phyloP scores from a whole-genome alignment of 2,329 filamentous ascomycete genomes.

The Colletotrichum melonis region DNA sequence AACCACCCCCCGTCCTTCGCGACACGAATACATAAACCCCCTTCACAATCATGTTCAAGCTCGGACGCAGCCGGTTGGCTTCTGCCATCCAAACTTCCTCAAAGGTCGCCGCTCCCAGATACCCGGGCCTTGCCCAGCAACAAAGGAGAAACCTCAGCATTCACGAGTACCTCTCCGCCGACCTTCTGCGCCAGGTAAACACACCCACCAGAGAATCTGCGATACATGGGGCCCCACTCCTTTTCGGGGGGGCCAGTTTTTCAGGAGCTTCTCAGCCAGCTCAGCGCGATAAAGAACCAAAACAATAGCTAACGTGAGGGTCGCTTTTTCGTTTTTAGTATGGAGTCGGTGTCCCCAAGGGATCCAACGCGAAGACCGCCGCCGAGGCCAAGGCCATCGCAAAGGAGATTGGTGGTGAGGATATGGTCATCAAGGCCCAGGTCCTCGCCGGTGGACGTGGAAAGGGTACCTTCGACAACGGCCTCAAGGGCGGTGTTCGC shows the following conservation, averaged over 20 bases:
- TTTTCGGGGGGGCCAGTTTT: slow-evolving; percentile 24
- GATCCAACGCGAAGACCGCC: slow-evolving; percentile 83
- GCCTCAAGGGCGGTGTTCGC: slow-evolving; percentile 97
- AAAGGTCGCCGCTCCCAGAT: slow-evolving; percentile 58
- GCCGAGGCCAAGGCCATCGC: slow-evolving; percentile 93
- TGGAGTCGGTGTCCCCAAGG: slow-evolving; percentile 92
- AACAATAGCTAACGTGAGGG: slow-evolving; percentile 24
- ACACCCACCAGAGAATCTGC: slow-evolving; percentile 8
- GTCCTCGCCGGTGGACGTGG: slow-evolving; percentile 97
- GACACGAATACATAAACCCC: slow-evolving; percentile 14
- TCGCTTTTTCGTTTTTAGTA: slow-evolving; percentile 68
- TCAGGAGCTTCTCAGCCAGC: slow-evolving; percentile 16
- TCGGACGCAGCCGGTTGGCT: slow-evolving; percentile 84
- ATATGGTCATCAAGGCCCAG: slow-evolving; percentile 99
- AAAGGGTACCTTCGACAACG: slow-evolving; percentile 98
- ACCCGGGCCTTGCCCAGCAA: slow-evolving; percentile 75
- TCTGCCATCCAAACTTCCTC: slow-evolving; percentile 79
- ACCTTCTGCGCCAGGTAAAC: slow-evolving; percentile 81
- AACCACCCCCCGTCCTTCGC: slow-evolving; percentile 2
- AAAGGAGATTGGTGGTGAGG: slow-evolving; percentile 89
- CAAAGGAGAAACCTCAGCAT: slow-evolving; percentile 93
- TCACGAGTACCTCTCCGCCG: slow-evolving; percentile 97
- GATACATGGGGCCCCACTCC: slow-evolving; percentile 29
- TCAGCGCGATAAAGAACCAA: not conserved
- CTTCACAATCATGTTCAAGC: slow-evolving; percentile 80